Evolutionary conservation across 768 basidiomycete species (phyloP), one percentile per base, ranked within the genome.

Genomic region (Amanita fuliginea): DNA sequence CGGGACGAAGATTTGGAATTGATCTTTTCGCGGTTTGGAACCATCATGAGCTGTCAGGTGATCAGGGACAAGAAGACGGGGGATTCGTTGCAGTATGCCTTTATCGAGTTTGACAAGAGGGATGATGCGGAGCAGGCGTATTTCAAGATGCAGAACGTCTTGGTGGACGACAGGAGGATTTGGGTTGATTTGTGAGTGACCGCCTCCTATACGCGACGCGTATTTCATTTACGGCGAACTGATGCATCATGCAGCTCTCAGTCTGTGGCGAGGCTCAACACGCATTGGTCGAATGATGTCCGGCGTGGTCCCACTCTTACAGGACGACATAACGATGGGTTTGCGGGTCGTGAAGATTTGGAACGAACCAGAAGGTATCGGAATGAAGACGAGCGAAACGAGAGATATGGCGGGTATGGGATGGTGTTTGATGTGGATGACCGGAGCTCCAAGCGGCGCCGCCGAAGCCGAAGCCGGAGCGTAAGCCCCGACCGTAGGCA

Each of bases 81-180:
- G 0, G 96, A 99, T 64, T 93, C 88, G 24, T 66, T 99, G 53
- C 96, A 98, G 62, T 99, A 98, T 62, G 96, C 96, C 7, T 98
- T 99, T 60, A 92, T 99, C 56, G 96, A 99, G 66, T 99, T 97
- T 68, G 92, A 94, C 60, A 89, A 87, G 62, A 69, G 83, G 37
- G 92, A 91, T 54, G 86, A 93, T 33, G 93, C 95, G 6, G 95
- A 99, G 65, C 86, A 92, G 80, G 96, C 91, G 7, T 99, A 98
- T 65, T 94, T 98, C 70, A 99, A 98, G 65, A 99, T 99, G 96
- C 96, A 98, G 63, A 98, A 98, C 58, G 96, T 98, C 0, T 71
- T 99, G 9, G 87, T 99, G 10, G 96, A 99, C 61, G 96, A 99
- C 65, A 78, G 93, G 11, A 80, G 96, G 10, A 98, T 99, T 59